Evolutionary conservation across 495 filamentous ascomycete genomes (phyloP).

Genomic region (Filosporella fistucella): DNA sequence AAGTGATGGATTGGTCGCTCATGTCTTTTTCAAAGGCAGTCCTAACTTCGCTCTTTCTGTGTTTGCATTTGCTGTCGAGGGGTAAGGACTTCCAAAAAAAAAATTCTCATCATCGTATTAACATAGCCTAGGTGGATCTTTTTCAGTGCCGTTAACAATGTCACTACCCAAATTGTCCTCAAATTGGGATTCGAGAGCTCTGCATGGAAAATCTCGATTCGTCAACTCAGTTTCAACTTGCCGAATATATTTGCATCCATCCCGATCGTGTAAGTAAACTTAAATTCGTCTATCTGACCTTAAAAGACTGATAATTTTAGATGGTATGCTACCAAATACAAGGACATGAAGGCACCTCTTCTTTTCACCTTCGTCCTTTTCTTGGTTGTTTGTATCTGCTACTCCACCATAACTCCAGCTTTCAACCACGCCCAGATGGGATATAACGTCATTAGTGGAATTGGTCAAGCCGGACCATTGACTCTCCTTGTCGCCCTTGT

Average conservation of each 20-base stretch:
- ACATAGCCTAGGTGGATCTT: slow-evolving; percentile 41
- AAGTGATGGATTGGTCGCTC: slow-evolving; percentile 45
- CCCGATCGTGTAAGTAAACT: slow-evolving; percentile 35
- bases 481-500: slow-evolving; percentile 44
- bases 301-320: not conserved
- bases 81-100: slow-evolving; percentile 18
- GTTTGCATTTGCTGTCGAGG: slow-evolving; percentile 52
- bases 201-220: slow-evolving; percentile 40
- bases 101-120: not conserved
- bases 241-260: slow-evolving; percentile 31
- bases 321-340: slow-evolving; percentile 41
- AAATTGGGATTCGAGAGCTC: slow-evolving; percentile 47
- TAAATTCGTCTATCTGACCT: not conserved
- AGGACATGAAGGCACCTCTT: slow-evolving; percentile 45
- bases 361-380: slow-evolving; percentile 43
- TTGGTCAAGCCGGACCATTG: slow-evolving; percentile 33
- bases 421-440: slow-evolving; percentile 43
- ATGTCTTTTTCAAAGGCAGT: slow-evolving; percentile 47
- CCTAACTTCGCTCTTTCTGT: slow-evolving; percentile 48
- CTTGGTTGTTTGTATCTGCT: slow-evolving; percentile 42
- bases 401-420: slow-evolving; percentile 39
- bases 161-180: slow-evolving; percentile 47
- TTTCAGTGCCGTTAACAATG: slow-evolving; percentile 50
- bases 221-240: slow-evolving; percentile 40
- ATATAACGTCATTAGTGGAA: slow-evolving; percentile 39